These are phyloP conservation scores for Fusarium sp. DNA, from an alignment of 2,329 filamentous ascomycete species.

Conservation along the genomic window DNA sequence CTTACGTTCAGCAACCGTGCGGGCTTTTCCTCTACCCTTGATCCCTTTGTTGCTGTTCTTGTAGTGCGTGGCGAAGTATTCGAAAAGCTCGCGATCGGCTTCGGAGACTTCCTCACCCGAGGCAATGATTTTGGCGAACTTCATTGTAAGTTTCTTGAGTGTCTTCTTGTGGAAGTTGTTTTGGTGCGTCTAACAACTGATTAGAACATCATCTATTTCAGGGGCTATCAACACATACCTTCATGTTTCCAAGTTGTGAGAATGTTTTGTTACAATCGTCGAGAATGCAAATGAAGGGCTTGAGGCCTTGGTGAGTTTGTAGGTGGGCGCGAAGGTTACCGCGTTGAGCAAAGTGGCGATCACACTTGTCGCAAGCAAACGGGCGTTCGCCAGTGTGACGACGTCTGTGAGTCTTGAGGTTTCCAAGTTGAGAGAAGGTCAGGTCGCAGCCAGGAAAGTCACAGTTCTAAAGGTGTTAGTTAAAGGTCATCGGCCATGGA, in stretches of 20 bases:
- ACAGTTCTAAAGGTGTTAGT: conserved; percentile 65
- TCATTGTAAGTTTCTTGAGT: conserved; percentile 73
- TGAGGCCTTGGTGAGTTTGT: conserved; percentile 80
- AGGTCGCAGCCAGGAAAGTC: conserved; percentile 78
- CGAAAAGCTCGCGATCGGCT: conserved; percentile 78
- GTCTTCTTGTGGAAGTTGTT: conserved; percentile 91
- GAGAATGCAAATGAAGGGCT: conserved; percentile 83
- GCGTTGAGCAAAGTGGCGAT: conserved; percentile 84
- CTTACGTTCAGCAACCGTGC: conserved; percentile 64
- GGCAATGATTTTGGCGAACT: conserved; percentile 71
- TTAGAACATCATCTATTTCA: conserved; percentile 7
- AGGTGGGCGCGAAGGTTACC: conserved; percentile 87
- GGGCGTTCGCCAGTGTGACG: conserved; percentile 89
- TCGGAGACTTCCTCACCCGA: conserved; percentile 67
- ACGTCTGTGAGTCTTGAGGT: conserved; percentile 90
- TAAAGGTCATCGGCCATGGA: not conserved
- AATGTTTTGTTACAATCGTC: conserved; percentile 89
- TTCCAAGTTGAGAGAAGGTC: conserved; percentile 88
- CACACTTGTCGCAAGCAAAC: conserved; percentile 81
- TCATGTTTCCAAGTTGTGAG: conserved; percentile 90
- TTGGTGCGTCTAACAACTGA: conserved; percentile 75
- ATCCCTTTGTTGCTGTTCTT: conserved; percentile 99
- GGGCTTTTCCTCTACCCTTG: conserved; percentile 91
- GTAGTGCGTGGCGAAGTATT: conserved; percentile 88
- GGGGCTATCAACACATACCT: conserved; percentile 62